Evolutionary conservation across 2,329 filamentous ascomycete genomes (phyloP).

Genomic region (Sphaerostilbella broomeana): DNA sequence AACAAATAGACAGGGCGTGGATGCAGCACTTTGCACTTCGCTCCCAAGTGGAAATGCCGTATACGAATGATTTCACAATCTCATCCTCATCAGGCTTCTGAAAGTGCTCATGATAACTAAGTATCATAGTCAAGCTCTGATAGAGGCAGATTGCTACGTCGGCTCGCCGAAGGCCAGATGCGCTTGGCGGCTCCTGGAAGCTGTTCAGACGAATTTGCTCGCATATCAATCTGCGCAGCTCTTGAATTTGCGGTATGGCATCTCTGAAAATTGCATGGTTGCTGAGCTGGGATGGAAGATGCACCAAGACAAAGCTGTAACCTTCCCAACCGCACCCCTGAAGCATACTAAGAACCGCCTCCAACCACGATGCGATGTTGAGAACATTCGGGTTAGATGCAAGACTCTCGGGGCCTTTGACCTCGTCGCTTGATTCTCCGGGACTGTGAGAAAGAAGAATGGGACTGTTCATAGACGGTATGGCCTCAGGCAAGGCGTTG

Average conservation of each 20-base stretch:
- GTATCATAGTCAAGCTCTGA: conserved; percentile 76
- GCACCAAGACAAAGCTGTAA: conserved; percentile 82
- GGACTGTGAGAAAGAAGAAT: conserved; percentile 39
- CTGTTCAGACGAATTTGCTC: conserved; percentile 72
- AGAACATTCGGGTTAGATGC: conserved; percentile 41
- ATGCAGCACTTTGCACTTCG: conserved; percentile 88
- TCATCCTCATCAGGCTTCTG: conserved; percentile 82
- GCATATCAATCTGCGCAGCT: conserved; percentile 69
- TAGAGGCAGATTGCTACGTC: conserved; percentile 87
- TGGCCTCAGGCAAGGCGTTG: conserved; percentile 46
- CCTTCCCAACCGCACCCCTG: conserved; percentile 81
- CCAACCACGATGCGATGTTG: conserved; percentile 65
- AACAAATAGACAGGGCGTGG: conserved; percentile 89
- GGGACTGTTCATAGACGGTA: conserved; percentile 41
- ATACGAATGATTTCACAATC: conserved; percentile 77
- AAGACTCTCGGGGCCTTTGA: conserved; percentile 14
- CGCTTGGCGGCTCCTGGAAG: conserved; percentile 73
- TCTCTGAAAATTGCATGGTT: conserved; percentile 81
- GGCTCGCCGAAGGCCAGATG: conserved; percentile 74
- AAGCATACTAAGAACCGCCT: conserved; percentile 66
- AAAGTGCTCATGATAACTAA: conserved; percentile 86
- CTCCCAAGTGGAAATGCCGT: conserved; percentile 78
- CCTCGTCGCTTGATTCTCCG: conserved; percentile 10
- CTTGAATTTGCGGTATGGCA: conserved; percentile 66
- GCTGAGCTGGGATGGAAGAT: conserved; percentile 78